Conservation (phyloP, 140 eudicot species). For the Oenanthe javanica region DNA sequence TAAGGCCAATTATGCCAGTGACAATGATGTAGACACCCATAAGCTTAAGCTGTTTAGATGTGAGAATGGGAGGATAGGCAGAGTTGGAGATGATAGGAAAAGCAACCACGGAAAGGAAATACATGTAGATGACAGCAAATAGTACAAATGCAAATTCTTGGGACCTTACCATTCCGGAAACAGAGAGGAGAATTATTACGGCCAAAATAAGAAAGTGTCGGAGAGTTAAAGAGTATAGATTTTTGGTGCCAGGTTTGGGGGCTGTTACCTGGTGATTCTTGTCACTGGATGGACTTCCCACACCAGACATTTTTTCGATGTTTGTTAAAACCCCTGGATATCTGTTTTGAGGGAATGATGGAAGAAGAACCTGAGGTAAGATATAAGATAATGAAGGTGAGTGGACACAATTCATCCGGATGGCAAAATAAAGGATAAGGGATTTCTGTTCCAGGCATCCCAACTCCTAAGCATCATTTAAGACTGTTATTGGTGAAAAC, state of each 20-base stretch:
- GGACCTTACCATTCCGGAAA: slow-evolving; percentile 60
- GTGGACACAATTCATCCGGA: not conserved
- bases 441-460: too few species aligned
- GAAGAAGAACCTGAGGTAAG: not conserved
- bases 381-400: not conserved
- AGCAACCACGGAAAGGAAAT: slow-evolving; percentile 53
- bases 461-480: too few species aligned
- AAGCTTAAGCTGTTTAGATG: slow-evolving; percentile 20
- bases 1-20: slow-evolving; percentile 46
- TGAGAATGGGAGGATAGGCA: slow-evolving; percentile 26
- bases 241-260: slow-evolving; percentile 9
- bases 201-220: slow-evolving; percentile 65
- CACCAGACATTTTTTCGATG: not conserved
- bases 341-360: not conserved
- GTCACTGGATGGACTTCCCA: not conserved
- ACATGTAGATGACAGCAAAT: slow-evolving; percentile 55
- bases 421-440: not conserved
- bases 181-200: slow-evolving; percentile 55
- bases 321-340: not conserved
- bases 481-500: too few species aligned
- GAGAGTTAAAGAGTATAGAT: slow-evolving; percentile 31
- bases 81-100: slow-evolving; percentile 36
- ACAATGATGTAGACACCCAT: slow-evolving; percentile 29
- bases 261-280: slow-evolving; percentile 6
- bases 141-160: slow-evolving; percentile 50